Base-by-base conservation (phyloP, 106 monocot species). In the Allium fistulosum region DNA sequence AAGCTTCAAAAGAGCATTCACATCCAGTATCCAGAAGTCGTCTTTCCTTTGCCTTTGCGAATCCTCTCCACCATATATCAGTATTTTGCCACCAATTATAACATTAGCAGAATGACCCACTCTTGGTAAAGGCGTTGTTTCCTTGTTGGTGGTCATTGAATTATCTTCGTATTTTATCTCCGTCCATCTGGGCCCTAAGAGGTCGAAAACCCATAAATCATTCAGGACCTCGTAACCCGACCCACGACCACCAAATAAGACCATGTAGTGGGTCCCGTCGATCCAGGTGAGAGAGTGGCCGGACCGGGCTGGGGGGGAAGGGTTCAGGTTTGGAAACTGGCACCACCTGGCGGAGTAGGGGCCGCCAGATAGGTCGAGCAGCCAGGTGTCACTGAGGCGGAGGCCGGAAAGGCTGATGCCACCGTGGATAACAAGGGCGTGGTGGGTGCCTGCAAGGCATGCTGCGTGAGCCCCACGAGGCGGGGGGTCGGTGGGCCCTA, bases 21-120 rank as follows among this genome's bases (percentile, higher is more conserved):
- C 61, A 26, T 97, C 87, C 53, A 97, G 62, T 11, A 87, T 9
- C 96, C 96, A 97, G 45, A 92, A 86, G 51, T 97, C 96, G 69
- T 87, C 79, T 70, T 86, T 92, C 47, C 92, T 68, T 26, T 74
- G 88, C 68, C 96, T 88, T 15, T 80, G 74, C 13, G 96, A 82
- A 74, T 92, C 96, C 70, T 97, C 96, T 7, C 96, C 96, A 17
- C 96, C 96, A 12, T 84, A 89, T 7, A 97, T 84, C 16, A 97
- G 84, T 46, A 97, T 65, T 48, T 78, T 82, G 11, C 84, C 82
- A 47, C 96, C 92, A 2, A 92, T n/a, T 48, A 84, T 59, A 11
- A 75, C 64, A 13, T 73, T 71, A 2, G 96, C 88, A 0, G 96
- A 92, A 59, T 97, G 96, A 7, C 96, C 96, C 6, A 84, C 92